Evolutionary conservation across 2,329 filamentous ascomycete genomes (phyloP).

Genomic region (Fulvia fulva): DNA sequence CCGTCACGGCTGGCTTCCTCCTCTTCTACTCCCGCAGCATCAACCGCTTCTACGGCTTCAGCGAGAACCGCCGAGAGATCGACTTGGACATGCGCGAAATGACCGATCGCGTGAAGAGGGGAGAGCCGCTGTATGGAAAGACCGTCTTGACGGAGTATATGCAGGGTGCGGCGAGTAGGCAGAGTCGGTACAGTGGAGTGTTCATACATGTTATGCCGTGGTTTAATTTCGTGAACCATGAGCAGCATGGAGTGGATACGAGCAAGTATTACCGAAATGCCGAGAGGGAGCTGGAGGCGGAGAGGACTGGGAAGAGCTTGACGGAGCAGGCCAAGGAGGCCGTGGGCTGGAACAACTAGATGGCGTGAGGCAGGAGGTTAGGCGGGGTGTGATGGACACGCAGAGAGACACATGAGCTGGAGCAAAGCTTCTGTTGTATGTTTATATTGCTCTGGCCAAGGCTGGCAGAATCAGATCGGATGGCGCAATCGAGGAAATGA

Average conservation of each 20-base stretch:
- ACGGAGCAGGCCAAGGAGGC: constrained; percentile 1
- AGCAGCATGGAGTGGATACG: constrained; percentile 92
- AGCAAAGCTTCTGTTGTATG: neutral
- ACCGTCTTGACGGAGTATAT: constrained; percentile 77
- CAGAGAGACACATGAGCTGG: neutral
- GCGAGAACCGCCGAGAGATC: constrained; percentile 85
- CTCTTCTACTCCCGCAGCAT: constrained; percentile 80
- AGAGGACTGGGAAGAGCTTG: constrained; percentile 45
- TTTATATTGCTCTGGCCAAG: constrained; percentile 2
- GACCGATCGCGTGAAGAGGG: constrained; percentile 91
- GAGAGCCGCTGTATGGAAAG: constrained; percentile 82
- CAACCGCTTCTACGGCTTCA: constrained; percentile 89
- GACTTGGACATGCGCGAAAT: constrained; percentile 98
- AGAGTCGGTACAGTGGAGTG: constrained; percentile 84
- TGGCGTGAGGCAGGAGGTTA: too few species aligned
- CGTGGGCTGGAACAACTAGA: neutral
- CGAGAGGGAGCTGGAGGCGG: constrained; percentile 85
- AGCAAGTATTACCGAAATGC: constrained; percentile 98
- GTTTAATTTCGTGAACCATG: constrained; percentile 99
- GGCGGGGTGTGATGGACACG: neutral
- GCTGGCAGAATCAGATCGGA: neutral
- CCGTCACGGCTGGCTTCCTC: constrained; percentile 73
- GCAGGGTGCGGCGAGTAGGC: constrained; percentile 87
- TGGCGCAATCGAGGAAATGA: neutral
- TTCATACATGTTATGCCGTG: constrained; percentile 84